Percentiles rank a stretch among this genome's conserved stretches.
Evolutionary conservation across 768 basidiomycete species (phyloP).

Genomic region (Boletus sp.): DNA sequence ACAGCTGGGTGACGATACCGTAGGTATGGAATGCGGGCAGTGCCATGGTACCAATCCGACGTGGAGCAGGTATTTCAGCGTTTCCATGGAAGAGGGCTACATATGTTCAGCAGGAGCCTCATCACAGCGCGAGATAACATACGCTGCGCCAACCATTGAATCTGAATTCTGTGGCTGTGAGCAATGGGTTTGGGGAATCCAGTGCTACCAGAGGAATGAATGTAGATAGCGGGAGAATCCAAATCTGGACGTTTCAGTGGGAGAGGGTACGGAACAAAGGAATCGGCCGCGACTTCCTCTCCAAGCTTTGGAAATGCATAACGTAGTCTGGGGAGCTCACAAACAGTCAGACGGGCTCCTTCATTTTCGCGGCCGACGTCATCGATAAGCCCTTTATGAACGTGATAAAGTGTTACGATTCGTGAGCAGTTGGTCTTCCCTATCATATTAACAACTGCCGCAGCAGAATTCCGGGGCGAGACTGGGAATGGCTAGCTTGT

Average conservation of each 20-base stretch:
- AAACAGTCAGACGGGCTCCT: slow-evolving; percentile 2
- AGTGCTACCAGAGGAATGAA: slow-evolving; percentile 52
- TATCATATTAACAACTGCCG: slow-evolving; percentile 34
- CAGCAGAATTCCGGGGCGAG: slow-evolving; percentile 42
- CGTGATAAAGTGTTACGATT: slow-evolving; percentile 19
- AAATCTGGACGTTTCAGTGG: slow-evolving; percentile 14
- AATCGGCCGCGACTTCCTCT: slow-evolving; percentile 22
- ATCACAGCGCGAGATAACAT: slow-evolving; percentile 3
- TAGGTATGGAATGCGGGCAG: slow-evolving; percentile 29
- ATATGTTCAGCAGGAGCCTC: not conserved
- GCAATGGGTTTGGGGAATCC: slow-evolving; percentile 49
- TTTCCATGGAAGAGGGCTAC: slow-evolving; percentile 7
- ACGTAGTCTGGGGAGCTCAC: slow-evolving; percentile 20
- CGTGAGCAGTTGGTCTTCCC: slow-evolving; percentile 18
- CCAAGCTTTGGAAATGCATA: slow-evolving; percentile 44
- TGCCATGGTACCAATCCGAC: slow-evolving; percentile 22
- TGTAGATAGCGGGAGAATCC: slow-evolving; percentile 41
- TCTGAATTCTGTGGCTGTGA: slow-evolving; percentile 32
- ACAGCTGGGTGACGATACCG: slow-evolving; percentile 18
- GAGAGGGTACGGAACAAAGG: slow-evolving; percentile 19
- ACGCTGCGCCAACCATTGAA: slow-evolving; percentile 38
- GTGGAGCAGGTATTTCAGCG: slow-evolving; percentile 9
- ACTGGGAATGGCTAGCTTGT: slow-evolving; percentile 33
- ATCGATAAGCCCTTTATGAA: slow-evolving; percentile 18
- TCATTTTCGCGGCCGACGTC: not conserved